Conservation (phyloP, 2,329 filamentous ascomycete species). For the Ceratocystis colombiana region DNA sequence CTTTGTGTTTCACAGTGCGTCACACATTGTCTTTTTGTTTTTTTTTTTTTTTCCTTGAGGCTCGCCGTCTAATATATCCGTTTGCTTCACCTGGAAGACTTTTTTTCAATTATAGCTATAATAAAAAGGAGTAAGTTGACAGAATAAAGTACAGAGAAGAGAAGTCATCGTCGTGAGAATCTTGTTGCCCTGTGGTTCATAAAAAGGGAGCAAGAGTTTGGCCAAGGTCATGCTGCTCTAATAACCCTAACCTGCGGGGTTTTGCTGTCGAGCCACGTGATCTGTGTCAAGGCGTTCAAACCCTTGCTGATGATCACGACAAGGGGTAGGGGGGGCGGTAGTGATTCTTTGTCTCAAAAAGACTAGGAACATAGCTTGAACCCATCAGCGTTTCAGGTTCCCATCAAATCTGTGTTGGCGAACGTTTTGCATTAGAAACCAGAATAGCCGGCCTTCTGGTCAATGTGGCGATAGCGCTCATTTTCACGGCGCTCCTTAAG, state of each 20-base stretch:
- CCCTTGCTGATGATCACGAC: too few relatives aligned
- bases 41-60: background rate
- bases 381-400: background rate
- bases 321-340: too few relatives aligned
- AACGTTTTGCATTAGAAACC: constrained; percentile 35
- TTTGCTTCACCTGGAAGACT: constrained; percentile 11
- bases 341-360: too few relatives aligned
- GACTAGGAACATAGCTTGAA: background rate
- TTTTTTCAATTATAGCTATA: background rate
- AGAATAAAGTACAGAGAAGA: constrained; percentile 15
- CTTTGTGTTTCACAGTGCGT: background rate
- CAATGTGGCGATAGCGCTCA: constrained; percentile 67
- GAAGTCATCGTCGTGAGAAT: background rate
- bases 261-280: background rate
- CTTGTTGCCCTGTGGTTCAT: background rate
- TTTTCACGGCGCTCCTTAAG: constrained; percentile 73
- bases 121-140: background rate
- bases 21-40: background rate
- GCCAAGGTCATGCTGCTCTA: too few relatives aligned
- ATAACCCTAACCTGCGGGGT: background rate
- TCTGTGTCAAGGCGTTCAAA: too few relatives aligned
- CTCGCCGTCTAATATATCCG: background rate
- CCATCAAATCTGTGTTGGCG: background rate
- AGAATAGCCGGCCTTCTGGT: constrained; percentile 59
- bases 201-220: background rate